These are phyloP conservation scores for Cordyceps cateniannulata DNA, from an alignment of 2,329 filamentous ascomycete genomes.

Conservation along the genomic window DNA sequence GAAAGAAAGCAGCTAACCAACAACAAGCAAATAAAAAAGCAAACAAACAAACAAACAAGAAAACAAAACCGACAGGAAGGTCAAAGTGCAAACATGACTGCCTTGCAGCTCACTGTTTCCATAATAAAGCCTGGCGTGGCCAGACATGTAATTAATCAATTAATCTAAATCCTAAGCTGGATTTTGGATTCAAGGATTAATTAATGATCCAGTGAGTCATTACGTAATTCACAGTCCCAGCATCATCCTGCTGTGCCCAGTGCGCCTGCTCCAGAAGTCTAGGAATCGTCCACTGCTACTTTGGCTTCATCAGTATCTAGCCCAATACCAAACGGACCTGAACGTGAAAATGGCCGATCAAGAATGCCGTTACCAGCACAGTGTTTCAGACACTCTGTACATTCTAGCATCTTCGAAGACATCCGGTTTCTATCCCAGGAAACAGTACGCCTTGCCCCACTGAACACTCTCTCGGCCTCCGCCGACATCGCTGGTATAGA, in stretches of 20 bases:
- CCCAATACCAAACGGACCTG: background rate
- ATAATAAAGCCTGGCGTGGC: no score
- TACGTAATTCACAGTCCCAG: background rate
- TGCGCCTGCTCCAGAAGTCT: background rate
- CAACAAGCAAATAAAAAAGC: no score
- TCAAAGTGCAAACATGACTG: no score
- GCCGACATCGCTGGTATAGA: background rate
- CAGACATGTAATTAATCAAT: no score
- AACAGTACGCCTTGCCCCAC: background rate
- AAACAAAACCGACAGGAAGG: no score
- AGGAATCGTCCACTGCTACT: background rate
- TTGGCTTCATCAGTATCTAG: background rate
- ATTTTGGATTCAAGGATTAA: background rate
- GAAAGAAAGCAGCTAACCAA: no score
- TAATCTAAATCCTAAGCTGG: background rate
- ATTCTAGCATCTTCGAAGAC: background rate
- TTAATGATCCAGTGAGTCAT: background rate
- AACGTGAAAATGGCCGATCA: background rate
- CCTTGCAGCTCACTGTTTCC: no score
- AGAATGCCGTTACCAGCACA: background rate
- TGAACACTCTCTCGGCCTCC: constrained; percentile 2
- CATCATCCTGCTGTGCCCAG: background rate
- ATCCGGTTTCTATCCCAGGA: background rate
- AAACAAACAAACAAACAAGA: no score
- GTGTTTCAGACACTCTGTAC: constrained; percentile 1